Evolutionary conservation across 257 asterid species (phyloP), one percentile per base, ranked within the genome.

Genomic region (Primulina tabacum): DNA sequence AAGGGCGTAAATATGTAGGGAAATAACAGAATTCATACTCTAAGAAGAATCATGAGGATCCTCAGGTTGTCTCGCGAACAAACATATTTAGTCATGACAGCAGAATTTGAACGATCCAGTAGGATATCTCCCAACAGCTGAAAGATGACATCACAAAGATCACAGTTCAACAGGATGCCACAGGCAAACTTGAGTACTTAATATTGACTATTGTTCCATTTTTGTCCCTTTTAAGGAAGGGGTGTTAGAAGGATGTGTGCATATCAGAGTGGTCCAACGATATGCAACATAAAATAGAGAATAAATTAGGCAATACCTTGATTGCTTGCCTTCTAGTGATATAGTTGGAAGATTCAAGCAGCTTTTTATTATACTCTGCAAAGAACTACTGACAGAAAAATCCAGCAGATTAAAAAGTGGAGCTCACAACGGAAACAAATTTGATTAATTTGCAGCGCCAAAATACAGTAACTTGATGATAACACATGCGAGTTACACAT

Each of bases 301-400:
- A 65, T 2, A 71, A 34, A 59, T 32, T 14, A 28, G 60, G 55
- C 18, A 74, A 68, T 81, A 87, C 98, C 96, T 92, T 92, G 77
- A 89, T 77, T 58, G 94, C 95, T 75, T 92, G 98, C 78, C 98
- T 85, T 79, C 96, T 85, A 64, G 98, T 92, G 78, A 89, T 89
- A 78, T 92, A 92, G 74, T 89, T 89, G 30, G 83, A 67, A 35
- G 97, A 92, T 68, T 89, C 96, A 40, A 92, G 92, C 77, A 89
- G 83, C 86, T 89, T 89, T 12, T 88, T 83, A 83, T 92, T 92
- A 73, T 83, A 92, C 75, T 92, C 96, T 16, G 85, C 88, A 75
- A 92, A 89, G 81, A 92, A 92, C 98, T 89, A 43, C 35, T 2
- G 20, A 57, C 12, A 58, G 37, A 71, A 35, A 64, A n/a, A 70